These are phyloP conservation scores for Corchorus olitorius DNA, from an alignment of 345 rosid species.

Conservation along the genomic window DNA sequence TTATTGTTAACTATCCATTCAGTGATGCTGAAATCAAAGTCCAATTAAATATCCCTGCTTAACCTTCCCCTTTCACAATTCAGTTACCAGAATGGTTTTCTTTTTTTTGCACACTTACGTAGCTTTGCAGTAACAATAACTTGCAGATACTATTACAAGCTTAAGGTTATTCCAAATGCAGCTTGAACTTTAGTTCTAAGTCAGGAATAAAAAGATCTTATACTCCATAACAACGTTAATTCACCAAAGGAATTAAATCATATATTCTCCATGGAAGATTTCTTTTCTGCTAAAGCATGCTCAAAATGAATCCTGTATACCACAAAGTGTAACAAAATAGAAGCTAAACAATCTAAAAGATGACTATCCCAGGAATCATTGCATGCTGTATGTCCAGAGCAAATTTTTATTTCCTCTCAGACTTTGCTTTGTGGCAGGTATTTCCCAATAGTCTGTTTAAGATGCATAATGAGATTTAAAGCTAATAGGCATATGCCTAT, in stretches of 20 bases:
- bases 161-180: neutral
- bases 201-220: neutral
- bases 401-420: constrained; percentile 9
- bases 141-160: neutral
- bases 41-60: neutral
- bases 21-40: neutral
- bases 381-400: neutral
- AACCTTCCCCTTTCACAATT: neutral
- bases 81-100: neutral
- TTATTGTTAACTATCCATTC: neutral
- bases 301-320: neutral
- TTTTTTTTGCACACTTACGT: neutral
- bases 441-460: neutral
- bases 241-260: neutral
- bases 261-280: neutral
- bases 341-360: neutral
- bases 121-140: neutral
- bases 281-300: neutral
- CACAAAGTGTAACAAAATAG: neutral
- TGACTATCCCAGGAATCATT: neutral
- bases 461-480: too few species aligned
- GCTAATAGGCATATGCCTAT: too few species aligned
- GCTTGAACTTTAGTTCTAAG: constrained; percentile 3
- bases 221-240: neutral
- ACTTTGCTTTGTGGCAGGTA: neutral